Evolutionary conservation across 169 alveolate species (phyloP).

Genomic region (Sarcocystis neurona): DNA sequence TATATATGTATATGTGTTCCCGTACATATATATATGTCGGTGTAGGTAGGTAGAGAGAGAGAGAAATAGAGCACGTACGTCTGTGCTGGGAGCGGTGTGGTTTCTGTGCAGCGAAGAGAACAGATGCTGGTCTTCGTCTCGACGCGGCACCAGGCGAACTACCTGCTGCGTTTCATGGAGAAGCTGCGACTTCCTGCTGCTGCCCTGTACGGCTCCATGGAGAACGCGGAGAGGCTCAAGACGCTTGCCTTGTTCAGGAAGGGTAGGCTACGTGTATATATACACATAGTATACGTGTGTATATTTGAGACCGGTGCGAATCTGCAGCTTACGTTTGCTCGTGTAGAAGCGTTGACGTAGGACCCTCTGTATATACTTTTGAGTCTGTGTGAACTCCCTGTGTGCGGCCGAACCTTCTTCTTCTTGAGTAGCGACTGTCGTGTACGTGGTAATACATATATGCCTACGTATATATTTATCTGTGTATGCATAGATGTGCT

Average conservation of each 20-base stretch:
- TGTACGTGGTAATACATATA: neutral
- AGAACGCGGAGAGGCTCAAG: constrained; percentile 74
- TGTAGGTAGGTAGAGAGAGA: neutral
- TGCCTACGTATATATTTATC: neutral
- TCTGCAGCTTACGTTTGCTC: too few species aligned
- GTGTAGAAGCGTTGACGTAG: too few species aligned
- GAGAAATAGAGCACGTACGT: neutral
- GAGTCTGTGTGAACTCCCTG: too few species aligned
- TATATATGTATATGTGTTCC: neutral
- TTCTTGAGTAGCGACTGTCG: too few species aligned
- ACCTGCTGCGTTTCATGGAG: constrained; percentile 73
- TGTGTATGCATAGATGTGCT: too few species aligned
- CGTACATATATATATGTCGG: neutral
- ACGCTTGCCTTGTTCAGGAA: constrained; percentile 57
- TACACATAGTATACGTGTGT: neutral
- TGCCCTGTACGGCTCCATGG: constrained; percentile 89
- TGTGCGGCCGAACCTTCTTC: too few species aligned
- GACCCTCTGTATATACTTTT: too few species aligned
- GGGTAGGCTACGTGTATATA: constrained; percentile 5
- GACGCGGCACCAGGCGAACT: constrained; percentile 92
- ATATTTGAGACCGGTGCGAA: too few species aligned
- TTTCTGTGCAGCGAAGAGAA: neutral
- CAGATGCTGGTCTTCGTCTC: constrained; percentile 80
- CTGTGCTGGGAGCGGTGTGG: neutral
- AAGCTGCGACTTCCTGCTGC: constrained; percentile 54